Percentiles rank a stretch among this genome's conserved stretches.
These are phyloP conservation scores for Chaetomium tenue DNA, from an alignment of 495 filamentous ascomycete genomes.

Conservation along the genomic window DNA sequence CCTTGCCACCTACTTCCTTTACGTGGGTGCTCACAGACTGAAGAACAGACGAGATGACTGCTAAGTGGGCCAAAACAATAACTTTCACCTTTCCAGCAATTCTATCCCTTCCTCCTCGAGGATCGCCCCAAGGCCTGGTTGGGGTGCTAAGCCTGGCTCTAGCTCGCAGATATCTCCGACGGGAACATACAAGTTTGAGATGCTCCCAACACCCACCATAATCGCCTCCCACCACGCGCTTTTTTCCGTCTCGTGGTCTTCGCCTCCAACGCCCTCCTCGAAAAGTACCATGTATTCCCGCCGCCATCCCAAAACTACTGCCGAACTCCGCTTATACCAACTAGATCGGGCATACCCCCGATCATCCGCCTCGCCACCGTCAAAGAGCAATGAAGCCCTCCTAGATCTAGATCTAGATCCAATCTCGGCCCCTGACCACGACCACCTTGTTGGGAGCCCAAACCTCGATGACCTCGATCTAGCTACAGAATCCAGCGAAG, in stretches of 20 bases:
- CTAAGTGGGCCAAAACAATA: background rate
- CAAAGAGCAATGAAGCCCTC: background rate
- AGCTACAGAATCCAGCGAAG: too few species aligned
- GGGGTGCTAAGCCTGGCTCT: background rate
- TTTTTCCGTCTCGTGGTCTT: background rate
- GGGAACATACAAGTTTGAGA: constrained; percentile 20
- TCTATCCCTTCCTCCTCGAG: constrained; percentile 14
- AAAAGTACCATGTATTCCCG: background rate
- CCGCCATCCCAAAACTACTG: constrained; percentile 1
- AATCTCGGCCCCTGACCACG: background rate
- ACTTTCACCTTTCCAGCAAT: constrained; percentile 16
- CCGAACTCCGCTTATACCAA: constrained; percentile 1
- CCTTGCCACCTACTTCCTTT: background rate
- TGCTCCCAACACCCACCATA: constrained; percentile 15
- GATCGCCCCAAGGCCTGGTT: background rate
- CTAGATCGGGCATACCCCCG: background rate
- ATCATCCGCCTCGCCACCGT: background rate
- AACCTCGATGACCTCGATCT: background rate
- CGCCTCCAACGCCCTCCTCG: background rate
- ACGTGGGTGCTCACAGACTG: too few species aligned
- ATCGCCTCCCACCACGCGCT: constrained; percentile 5
- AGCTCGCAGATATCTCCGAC: constrained; percentile 19
- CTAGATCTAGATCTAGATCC: background rate
- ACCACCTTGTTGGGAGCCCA: background rate
- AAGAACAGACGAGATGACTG: too few species aligned